Percentiles rank a stretch among this genome's conserved stretches.
These are phyloP conservation scores for Orychophragmus violaceus DNA, from an alignment of 345 rosid genomes.

Conservation along the genomic window DNA sequence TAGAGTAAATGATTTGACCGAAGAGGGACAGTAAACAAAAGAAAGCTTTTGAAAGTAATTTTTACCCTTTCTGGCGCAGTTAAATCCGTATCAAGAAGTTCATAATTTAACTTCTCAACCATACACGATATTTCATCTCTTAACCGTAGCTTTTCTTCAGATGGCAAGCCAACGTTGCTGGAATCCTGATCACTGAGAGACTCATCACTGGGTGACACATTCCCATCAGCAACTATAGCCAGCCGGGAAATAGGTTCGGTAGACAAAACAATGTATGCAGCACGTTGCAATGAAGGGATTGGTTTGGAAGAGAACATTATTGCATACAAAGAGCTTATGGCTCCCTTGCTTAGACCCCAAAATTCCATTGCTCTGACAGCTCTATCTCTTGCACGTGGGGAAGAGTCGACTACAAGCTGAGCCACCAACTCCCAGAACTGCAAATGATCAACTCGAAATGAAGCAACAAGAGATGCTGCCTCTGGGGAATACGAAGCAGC, in stretches of 20 bases:
- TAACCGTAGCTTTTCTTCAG: conserved; percentile 53
- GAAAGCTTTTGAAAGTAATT: conserved; percentile 10
- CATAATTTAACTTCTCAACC: conserved; percentile 60
- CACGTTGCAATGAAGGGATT: conserved; percentile 61
- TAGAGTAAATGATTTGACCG: neutral
- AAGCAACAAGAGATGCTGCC: conserved; percentile 61
- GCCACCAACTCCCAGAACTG: conserved; percentile 86
- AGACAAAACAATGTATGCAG: conserved; percentile 80
- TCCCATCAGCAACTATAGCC: conserved; percentile 57
- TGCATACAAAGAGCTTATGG: conserved; percentile 75
- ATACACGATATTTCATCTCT: conserved; percentile 60
- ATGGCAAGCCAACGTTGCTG: conserved; percentile 30
- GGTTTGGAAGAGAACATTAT: conserved; percentile 67
- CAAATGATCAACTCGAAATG: conserved; percentile 48
- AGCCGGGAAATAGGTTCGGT: conserved; percentile 63
- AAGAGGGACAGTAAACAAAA: neutral
- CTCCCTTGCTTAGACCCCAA: conserved; percentile 84
- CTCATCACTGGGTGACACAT: conserved; percentile 31
- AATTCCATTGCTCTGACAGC: conserved; percentile 82
- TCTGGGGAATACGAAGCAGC: conserved; percentile 50
- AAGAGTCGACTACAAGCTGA: conserved; percentile 50
- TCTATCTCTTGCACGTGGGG: conserved; percentile 60
- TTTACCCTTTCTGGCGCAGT: conserved; percentile 68
- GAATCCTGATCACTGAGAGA: conserved; percentile 40
- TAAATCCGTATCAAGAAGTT: conserved; percentile 69